phyloP scores from a whole-genome alignment of 2,329 filamentous ascomycete genomes.

The Triangularia setosa region DNA sequence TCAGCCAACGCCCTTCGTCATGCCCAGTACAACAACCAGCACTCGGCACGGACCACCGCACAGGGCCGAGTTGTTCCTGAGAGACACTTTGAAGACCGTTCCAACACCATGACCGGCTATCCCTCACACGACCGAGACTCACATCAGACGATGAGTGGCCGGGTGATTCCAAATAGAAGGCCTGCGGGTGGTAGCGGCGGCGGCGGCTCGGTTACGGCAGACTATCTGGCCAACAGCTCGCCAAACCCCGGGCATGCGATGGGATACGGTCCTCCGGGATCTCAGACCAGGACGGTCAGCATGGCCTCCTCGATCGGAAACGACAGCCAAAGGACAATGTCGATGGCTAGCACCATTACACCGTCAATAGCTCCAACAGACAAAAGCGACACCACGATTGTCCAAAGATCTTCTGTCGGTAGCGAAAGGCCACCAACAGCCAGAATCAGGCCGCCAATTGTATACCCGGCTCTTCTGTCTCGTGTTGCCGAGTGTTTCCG shows the following conservation, averaged over 20 bases:
- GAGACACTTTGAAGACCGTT: slow-evolving; percentile 75
- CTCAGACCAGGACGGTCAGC: slow-evolving; percentile 57
- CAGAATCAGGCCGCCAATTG: slow-evolving; percentile 71
- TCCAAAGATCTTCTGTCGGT: slow-evolving; percentile 54
- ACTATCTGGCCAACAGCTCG: slow-evolving; percentile 24
- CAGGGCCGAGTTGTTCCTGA: slow-evolving; percentile 90
- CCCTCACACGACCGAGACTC: slow-evolving; percentile 69
- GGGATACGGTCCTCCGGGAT: slow-evolving; percentile 46
- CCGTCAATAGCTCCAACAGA: slow-evolving; percentile 60
- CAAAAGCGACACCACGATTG: slow-evolving; percentile 42
- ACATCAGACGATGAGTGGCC: slow-evolving; percentile 90
- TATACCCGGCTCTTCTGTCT: slow-evolving; percentile 92
- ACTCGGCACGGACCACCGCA: slow-evolving; percentile 73
- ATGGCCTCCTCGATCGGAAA: slow-evolving; percentile 54
- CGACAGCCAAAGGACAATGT: slow-evolving; percentile 68
- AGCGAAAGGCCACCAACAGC: slow-evolving; percentile 54
- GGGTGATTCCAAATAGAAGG: slow-evolving; percentile 77
- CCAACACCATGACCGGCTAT: slow-evolving; percentile 89
- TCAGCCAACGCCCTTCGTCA: slow-evolving; percentile 74
- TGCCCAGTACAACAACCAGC: slow-evolving; percentile 61
- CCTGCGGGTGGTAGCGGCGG: slow-evolving; percentile 33
- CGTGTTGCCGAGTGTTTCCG: slow-evolving; percentile 89
- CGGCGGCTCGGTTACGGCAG: slow-evolving; percentile 12
- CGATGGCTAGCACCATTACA: slow-evolving; percentile 82
- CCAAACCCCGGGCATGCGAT: slow-evolving; percentile 34